These are phyloP conservation scores for Globisporangium camurandrum DNA, from an alignment of 352 stramenopile species.

Conservation along the genomic window DNA sequence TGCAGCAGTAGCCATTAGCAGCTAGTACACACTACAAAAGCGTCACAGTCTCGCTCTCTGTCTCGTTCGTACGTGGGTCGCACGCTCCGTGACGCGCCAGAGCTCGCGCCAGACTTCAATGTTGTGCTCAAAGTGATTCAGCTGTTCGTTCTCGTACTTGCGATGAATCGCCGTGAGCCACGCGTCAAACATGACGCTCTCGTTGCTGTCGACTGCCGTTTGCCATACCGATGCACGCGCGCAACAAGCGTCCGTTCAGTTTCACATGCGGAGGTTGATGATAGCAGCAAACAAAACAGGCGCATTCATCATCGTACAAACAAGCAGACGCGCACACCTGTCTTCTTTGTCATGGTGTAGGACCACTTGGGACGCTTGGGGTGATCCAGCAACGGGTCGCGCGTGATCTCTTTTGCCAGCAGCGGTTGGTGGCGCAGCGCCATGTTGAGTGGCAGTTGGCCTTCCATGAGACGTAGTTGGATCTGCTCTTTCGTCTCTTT, in stretches of 20 bases:
- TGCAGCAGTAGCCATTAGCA: too few relatives aligned
- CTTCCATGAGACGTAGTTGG: conserved; percentile 78
- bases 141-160: conserved; percentile 73
- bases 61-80: conserved; percentile 43
- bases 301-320: too few relatives aligned
- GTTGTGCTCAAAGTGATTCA: conserved; percentile 86
- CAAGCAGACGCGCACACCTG: conserved; percentile 23
- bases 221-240: too few relatives aligned
- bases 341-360: conserved; percentile 82
- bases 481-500: conserved; percentile 87
- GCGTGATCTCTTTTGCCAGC: conserved; percentile 47
- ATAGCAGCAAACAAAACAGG: too few relatives aligned
- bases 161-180: conserved; percentile 84
- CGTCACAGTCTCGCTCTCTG: not conserved
- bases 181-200: conserved; percentile 79
- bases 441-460: conserved; percentile 57
- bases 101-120: conserved; percentile 81
- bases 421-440: conserved; percentile 42
- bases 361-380: conserved; percentile 62
- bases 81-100: conserved; percentile 81
- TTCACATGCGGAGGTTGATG: too few relatives aligned
- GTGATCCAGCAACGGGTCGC: conserved; percentile 65
- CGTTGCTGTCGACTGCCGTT: conserved; percentile 67
- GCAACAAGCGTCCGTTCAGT: too few relatives aligned
- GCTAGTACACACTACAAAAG: too few relatives aligned